Evolutionary conservation across 139 green algal species (phyloP).

Genomic region (Chlamydomonas schloesseri): DNA sequence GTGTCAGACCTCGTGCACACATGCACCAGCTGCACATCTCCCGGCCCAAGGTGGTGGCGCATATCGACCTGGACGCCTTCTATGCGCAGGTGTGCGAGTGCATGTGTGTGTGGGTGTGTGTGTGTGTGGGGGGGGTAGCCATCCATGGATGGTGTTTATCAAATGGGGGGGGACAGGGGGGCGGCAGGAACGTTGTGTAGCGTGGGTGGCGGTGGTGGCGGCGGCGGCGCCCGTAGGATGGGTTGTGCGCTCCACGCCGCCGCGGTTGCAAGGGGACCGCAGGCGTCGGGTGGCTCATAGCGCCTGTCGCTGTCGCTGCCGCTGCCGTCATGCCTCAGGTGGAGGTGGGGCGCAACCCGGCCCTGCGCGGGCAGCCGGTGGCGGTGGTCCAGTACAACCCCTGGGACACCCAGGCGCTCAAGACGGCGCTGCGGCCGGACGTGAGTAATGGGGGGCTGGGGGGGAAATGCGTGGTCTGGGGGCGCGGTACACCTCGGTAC

Average conservation of each 20-base stretch:
- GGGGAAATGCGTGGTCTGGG: background rate
- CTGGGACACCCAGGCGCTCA: slow-evolving; percentile 30
- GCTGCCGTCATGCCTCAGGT: background rate
- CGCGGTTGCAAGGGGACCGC: no score
- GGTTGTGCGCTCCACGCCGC: no score
- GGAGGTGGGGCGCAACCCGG: slow-evolving; percentile 44
- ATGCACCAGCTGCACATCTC: background rate
- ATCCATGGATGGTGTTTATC: no score
- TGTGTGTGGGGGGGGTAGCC: background rate
- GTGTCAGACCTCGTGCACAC: no score
- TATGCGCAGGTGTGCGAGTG: slow-evolving; percentile 26
- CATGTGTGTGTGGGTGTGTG: background rate
- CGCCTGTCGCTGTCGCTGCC: no score
- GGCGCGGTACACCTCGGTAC: no score
- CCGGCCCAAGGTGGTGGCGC: background rate
- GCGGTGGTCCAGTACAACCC: slow-evolving; percentile 84
- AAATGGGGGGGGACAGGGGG: no score
- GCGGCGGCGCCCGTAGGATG: no score
- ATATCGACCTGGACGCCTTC: slow-evolving; percentile 45
- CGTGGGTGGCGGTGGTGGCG: no score
- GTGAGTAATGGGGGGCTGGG: background rate
- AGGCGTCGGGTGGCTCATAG: no score
- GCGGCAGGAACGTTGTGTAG: no score
- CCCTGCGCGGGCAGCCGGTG: slow-evolving; percentile 68
- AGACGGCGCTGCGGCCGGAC: slow-evolving; percentile 30